Evolutionary conservation across 139 green algal species (phyloP).

Genomic region (Chlamydomonas incerta): DNA sequence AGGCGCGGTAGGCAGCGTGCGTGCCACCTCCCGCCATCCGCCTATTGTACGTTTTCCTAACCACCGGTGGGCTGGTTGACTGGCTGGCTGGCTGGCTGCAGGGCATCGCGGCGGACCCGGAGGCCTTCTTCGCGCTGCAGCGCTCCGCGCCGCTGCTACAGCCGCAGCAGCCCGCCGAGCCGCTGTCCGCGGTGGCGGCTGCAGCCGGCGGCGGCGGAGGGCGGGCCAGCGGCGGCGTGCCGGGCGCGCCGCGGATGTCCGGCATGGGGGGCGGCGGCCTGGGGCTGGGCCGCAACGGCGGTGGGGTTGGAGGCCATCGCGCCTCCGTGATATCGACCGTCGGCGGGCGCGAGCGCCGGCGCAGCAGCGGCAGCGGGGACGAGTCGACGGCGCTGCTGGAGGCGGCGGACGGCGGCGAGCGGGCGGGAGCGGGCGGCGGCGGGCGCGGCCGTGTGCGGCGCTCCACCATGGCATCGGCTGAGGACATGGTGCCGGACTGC

Average conservation of each 20-base stretch:
- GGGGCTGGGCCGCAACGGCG: no score
- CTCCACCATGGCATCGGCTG: not conserved
- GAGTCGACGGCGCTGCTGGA: no score
- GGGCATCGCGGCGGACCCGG: constrained; percentile 17
- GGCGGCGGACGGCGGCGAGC: no score
- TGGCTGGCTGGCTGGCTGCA: not conserved
- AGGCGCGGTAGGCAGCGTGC: no score
- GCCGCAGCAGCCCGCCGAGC: not conserved
- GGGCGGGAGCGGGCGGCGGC: not conserved
- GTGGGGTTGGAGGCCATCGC: not conserved
- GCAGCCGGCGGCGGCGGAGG: no score
- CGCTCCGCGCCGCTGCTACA: not conserved
- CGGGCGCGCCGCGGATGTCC: no score
- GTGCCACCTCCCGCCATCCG: no score
- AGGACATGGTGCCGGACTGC: constrained; percentile 37
- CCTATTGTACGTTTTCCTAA: no score
- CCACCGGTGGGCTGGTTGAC: no score
- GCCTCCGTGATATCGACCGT: not conserved
- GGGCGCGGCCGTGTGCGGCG: not conserved
- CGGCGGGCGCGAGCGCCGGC: not conserved
- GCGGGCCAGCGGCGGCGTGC: no score
- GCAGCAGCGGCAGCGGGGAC: not conserved
- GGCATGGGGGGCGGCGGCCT: not conserved
- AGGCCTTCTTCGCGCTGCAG: constrained; percentile 6
- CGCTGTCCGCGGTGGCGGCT: no score